Evolutionary conservation across 306 rosid genomes (phyloP).

Genomic region (Malus sieversii): DNA sequence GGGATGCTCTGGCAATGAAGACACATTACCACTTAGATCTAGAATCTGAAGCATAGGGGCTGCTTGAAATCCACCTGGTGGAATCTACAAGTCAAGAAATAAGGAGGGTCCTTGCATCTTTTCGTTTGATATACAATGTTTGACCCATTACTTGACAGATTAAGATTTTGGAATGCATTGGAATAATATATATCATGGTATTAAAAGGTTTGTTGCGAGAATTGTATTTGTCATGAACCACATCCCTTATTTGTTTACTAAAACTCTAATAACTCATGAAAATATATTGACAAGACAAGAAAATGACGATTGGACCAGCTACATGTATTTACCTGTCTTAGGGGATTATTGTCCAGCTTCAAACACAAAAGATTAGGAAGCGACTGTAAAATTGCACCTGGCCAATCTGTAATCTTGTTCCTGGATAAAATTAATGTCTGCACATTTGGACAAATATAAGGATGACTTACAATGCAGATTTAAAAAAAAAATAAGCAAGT

Average conservation of each 20-base stretch:
- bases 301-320: not conserved
- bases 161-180: not conserved
- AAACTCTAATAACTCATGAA: not conserved
- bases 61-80: slow-evolving; percentile 66
- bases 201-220: not conserved
- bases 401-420: slow-evolving; percentile 87
- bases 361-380: slow-evolving; percentile 62
- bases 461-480: slow-evolving; percentile 11
- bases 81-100: slow-evolving; percentile 48
- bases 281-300: not conserved
- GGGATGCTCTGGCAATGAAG: slow-evolving; percentile 53
- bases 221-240: not conserved
- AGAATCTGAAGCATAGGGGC: slow-evolving; percentile 68
- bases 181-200: not conserved
- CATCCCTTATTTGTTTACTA: not conserved
- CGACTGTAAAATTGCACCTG: slow-evolving; percentile 58
- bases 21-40: slow-evolving; percentile 67
- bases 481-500: not conserved
- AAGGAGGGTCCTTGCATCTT: slow-evolving; percentile 17
- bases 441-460: slow-evolving; percentile 23
- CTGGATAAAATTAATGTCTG: slow-evolving; percentile 75
- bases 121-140: not conserved
- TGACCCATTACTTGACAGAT: not conserved
- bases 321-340: slow-evolving; percentile 47
- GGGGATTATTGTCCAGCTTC: slow-evolving; percentile 81